Evolutionary conservation across 2,329 filamentous ascomycete species (phyloP).

Genomic region (Alternaria brassicicola): DNA sequence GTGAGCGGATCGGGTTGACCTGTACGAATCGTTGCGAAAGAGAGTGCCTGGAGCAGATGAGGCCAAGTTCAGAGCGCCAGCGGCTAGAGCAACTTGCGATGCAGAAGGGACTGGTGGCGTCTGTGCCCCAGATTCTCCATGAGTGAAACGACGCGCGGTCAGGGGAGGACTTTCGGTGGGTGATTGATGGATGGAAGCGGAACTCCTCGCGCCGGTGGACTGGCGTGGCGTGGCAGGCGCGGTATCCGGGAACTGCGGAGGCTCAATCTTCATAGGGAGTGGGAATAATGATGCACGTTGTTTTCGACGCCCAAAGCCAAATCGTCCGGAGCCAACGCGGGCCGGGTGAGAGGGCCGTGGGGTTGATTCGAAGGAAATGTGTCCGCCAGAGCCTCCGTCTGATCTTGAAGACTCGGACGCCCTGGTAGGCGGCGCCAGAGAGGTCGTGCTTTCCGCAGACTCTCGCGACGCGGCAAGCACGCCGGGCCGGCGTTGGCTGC

Average conservation of each 20-base stretch:
- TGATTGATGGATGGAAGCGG: slow-evolving; percentile 42
- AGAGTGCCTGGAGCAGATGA: slow-evolving; percentile 55
- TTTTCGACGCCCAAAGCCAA: slow-evolving; percentile 77
- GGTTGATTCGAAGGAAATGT: slow-evolving; percentile 45
- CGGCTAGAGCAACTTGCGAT: slow-evolving; percentile 59
- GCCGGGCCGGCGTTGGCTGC: slow-evolving; percentile 54
- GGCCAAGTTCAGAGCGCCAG: slow-evolving; percentile 53
- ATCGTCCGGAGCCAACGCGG: slow-evolving; percentile 68
- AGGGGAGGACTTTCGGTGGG: slow-evolving; percentile 46
- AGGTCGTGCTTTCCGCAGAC: slow-evolving; percentile 65
- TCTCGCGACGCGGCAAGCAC: slow-evolving; percentile 66
- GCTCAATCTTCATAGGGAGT: slow-evolving; percentile 74
- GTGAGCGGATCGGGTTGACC: slow-evolving; percentile 68
- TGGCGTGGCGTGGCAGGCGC: slow-evolving; percentile 55
- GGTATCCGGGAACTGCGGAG: slow-evolving; percentile 53
- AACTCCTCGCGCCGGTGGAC: slow-evolving; percentile 48
- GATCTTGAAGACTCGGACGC: slow-evolving; percentile 89
- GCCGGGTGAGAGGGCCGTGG: slow-evolving; percentile 57
- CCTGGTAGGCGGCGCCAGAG: slow-evolving; percentile 68
- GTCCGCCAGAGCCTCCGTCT: slow-evolving; percentile 73
- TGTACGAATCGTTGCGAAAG: slow-evolving; percentile 65
- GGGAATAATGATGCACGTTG: slow-evolving; percentile 79
- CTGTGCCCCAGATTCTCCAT: slow-evolving; percentile 37
- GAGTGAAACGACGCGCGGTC: slow-evolving; percentile 41
- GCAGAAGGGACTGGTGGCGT: slow-evolving; percentile 55